Percentiles rank a stretch among this genome's conserved stretches.
These are phyloP conservation scores for Pelargonium citronellum DNA, from an alignment of 441 rosid genomes.

Conservation along the genomic window DNA sequence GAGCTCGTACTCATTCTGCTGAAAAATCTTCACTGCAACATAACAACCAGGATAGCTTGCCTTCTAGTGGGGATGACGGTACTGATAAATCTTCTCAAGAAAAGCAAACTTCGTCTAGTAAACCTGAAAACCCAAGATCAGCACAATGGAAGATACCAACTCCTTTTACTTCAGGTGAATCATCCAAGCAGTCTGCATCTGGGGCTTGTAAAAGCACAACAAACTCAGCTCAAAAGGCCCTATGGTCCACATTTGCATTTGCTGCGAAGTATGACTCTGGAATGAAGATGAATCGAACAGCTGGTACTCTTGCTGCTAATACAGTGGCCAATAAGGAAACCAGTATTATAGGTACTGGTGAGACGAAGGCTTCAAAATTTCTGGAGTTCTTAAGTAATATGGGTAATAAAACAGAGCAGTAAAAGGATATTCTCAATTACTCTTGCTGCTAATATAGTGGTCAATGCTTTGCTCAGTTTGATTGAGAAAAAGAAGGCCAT, in stretches of 20 bases:
- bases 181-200: conserved; percentile 26
- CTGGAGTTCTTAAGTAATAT: conserved; percentile 47
- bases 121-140: conserved; percentile 19
- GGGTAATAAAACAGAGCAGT: conserved; percentile 25
- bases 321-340: conserved; percentile 17
- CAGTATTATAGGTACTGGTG: conserved; percentile 14
- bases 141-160: conserved; percentile 17
- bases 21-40: conserved; percentile 14
- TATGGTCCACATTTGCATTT: conserved; percentile 51
- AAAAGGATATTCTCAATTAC: conserved; percentile 1
- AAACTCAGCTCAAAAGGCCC: conserved; percentile 40
- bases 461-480: neutral
- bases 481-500: neutral
- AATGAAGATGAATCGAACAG: conserved; percentile 31
- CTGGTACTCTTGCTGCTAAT: conserved; percentile 18
- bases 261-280: conserved; percentile 52
- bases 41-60: conserved; percentile 15
- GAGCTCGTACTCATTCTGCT: conserved; percentile 16
- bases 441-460: no score
- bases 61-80: conserved; percentile 18
- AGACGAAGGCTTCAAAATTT: conserved; percentile 38
- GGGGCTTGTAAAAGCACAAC: conserved; percentile 29
- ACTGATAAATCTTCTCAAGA: conserved; percentile 25
- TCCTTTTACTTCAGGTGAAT: conserved; percentile 24
- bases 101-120: conserved; percentile 19